Evolutionary conservation across 306 rosid species (phyloP).

Genomic region (Vicia sativa): DNA sequence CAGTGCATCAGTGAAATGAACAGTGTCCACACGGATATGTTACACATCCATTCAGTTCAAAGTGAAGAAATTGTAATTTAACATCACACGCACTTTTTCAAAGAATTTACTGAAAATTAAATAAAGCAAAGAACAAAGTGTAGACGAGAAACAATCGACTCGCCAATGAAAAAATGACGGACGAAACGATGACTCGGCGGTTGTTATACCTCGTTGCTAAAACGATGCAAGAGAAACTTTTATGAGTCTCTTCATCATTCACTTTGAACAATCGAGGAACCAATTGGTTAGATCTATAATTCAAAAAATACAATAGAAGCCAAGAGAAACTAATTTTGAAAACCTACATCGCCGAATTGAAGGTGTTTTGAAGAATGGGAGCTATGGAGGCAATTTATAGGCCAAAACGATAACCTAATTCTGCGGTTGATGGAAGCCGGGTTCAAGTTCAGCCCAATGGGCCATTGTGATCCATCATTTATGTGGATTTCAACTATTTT

Average conservation of each 20-base stretch:
- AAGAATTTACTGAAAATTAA: no score
- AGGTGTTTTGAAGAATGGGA: not conserved
- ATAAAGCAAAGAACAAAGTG: no score
- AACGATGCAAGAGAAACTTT: conserved; percentile 39
- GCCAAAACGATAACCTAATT: conserved; percentile 9
- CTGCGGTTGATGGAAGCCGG: not conserved
- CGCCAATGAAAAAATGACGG: conserved; percentile 67
- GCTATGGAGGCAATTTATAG: conserved; percentile 29
- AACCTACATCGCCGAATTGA: conserved; percentile 10
- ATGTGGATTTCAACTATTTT: no score
- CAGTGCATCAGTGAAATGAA: conserved; percentile 23
- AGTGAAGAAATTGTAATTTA: conserved; percentile 31
- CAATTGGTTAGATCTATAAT: not conserved
- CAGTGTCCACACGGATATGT: conserved; percentile 16
- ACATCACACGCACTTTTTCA: conserved; percentile 38
- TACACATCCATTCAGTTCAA: conserved; percentile 34
- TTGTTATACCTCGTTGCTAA: conserved; percentile 56
- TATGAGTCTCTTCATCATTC: conserved; percentile 38
- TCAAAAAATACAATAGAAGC: not conserved
- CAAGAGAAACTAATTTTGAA: not conserved
- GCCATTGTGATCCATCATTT: no score
- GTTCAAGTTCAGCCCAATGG: no score
- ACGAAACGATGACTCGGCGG: conserved; percentile 91
- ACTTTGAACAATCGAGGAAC: conserved; percentile 41
- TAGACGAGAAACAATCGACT: conserved; percentile 79